phyloP scores from a whole-genome alignment of 1,284 basidiomycete species.

The Irpex lacteus region DNA sequence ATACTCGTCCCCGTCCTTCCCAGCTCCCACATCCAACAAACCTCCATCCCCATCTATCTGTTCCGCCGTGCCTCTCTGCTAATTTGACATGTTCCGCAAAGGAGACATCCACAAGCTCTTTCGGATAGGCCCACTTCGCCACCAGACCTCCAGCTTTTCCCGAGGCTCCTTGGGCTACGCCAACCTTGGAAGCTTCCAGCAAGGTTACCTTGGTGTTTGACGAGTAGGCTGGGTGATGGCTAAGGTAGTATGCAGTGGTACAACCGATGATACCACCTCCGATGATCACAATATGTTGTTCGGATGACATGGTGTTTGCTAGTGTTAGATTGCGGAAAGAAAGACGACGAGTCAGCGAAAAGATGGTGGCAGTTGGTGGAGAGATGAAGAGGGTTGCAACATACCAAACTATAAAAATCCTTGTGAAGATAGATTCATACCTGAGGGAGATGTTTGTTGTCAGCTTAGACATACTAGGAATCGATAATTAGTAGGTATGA shows the following conservation, averaged over 20 bases:
- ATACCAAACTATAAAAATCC: no score
- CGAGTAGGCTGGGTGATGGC: slow-evolving; percentile 51
- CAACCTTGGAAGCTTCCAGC: slow-evolving; percentile 71
- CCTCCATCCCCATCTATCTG: slow-evolving; percentile 81
- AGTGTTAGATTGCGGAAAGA: not conserved
- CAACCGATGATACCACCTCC: slow-evolving; percentile 82
- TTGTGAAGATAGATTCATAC: no score
- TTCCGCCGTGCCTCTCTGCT: slow-evolving; percentile 71
- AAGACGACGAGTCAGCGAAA: not conserved
- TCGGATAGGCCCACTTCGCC: slow-evolving; percentile 77
- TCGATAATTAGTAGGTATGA: no score
- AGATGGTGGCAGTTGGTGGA: not conserved
- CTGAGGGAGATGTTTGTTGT: no score
- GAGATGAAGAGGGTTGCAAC: not conserved
- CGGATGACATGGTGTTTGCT: not conserved
- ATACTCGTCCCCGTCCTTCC: slow-evolving; percentile 54
- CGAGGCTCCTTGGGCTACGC: slow-evolving; percentile 75
- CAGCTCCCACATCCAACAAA: slow-evolving; percentile 63
- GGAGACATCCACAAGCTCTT: slow-evolving; percentile 76
- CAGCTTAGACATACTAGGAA: no score
- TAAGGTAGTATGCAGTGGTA: slow-evolving; percentile 82
- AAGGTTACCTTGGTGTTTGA: slow-evolving; percentile 54
- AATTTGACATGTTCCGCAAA: slow-evolving; percentile 80
- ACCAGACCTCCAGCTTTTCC: slow-evolving; percentile 94
- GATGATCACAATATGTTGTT: slow-evolving; percentile 37